phyloP scores from a whole-genome alignment of 1,284 basidiomycete genomes.

The Moesziomyces sp. region DNA sequence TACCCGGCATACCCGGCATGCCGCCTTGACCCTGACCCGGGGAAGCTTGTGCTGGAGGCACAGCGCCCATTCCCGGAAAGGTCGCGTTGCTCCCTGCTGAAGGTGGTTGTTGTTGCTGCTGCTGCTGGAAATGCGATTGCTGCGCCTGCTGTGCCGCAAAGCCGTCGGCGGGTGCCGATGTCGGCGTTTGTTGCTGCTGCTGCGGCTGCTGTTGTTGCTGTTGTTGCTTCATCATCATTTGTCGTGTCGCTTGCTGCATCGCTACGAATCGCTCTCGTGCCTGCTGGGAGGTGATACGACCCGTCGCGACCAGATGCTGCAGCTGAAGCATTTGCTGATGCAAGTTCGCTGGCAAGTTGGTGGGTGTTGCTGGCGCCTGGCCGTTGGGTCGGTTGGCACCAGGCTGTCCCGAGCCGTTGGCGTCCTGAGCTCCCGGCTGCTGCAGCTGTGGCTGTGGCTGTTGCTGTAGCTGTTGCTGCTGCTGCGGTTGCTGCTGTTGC shows the following conservation, averaged over 20 bases:
- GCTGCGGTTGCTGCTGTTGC: constrained; percentile 15
- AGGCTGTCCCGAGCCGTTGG: constrained; percentile 6
- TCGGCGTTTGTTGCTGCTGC: constrained; percentile 20
- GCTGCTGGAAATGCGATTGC: constrained; percentile 9
- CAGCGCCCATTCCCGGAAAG: constrained; percentile 21
- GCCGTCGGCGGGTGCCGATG: constrained; percentile 7
- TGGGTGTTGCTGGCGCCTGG: constrained; percentile 19
- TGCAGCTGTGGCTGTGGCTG: constrained; percentile 17
- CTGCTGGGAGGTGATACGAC: constrained; percentile 59
- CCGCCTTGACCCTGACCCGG: constrained; percentile 8
- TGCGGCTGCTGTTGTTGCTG: constrained; percentile 30
- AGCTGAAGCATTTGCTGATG: constrained; percentile 58
- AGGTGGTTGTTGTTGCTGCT: constrained; percentile 8
- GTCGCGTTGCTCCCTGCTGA: constrained; percentile 8
- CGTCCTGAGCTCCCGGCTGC: constrained; percentile 4
- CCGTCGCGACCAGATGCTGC: constrained; percentile 49
- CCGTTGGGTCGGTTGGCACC: constrained; percentile 11
- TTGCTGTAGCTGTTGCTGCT: constrained; percentile 13
- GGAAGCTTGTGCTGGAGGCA: constrained; percentile 14
- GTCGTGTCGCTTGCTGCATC: constrained; percentile 55
- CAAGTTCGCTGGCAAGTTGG: constrained; percentile 43
- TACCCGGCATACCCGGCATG: constrained; percentile 13
- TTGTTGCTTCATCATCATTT: constrained; percentile 49
- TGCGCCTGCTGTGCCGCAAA: constrained; percentile 5
- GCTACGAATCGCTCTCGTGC: constrained; percentile 56